Conservation (phyloP, 2,329 filamentous ascomycete genomes). For the Phialocephala sp. region DNA sequence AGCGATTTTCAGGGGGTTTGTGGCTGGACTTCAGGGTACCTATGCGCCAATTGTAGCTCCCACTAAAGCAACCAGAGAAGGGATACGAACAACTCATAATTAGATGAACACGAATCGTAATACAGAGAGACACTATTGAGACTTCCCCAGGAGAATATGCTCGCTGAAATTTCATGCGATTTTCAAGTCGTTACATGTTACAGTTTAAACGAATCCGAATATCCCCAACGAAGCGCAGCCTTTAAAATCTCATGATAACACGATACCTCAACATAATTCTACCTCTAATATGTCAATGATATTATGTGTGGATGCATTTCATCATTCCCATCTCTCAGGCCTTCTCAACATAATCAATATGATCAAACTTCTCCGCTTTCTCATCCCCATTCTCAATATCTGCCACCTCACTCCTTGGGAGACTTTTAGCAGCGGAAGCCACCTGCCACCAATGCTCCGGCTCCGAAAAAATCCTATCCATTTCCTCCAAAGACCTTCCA, state of each 20-base stretch:
- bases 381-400: slow-evolving; percentile 13
- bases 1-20: background rate
- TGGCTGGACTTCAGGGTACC: too few species aligned
- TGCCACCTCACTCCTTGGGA: background rate
- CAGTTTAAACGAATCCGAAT: too few species aligned
- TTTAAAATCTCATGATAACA: background rate
- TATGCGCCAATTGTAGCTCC: too few species aligned
- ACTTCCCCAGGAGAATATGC: too few species aligned
- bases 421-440: background rate
- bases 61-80: too few species aligned
- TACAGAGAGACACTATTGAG: too few species aligned
- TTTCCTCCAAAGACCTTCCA: slow-evolving; percentile 75
- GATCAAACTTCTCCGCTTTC: background rate
- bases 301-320: background rate
- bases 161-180: too few species aligned
- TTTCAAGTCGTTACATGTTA: too few species aligned
- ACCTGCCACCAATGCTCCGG: slow-evolving; percentile 18
- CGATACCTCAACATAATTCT: background rate
- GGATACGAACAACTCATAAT: too few species aligned
- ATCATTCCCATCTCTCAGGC: background rate
- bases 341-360: slow-evolving; percentile 3
- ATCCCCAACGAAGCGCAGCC: background rate
- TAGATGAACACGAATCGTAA: too few species aligned
- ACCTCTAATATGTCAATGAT: background rate
- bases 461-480: slow-evolving; percentile 53